Base-by-base conservation (phyloP, 139 green algal genomes). In the Coccomyxa sp. region DNA sequence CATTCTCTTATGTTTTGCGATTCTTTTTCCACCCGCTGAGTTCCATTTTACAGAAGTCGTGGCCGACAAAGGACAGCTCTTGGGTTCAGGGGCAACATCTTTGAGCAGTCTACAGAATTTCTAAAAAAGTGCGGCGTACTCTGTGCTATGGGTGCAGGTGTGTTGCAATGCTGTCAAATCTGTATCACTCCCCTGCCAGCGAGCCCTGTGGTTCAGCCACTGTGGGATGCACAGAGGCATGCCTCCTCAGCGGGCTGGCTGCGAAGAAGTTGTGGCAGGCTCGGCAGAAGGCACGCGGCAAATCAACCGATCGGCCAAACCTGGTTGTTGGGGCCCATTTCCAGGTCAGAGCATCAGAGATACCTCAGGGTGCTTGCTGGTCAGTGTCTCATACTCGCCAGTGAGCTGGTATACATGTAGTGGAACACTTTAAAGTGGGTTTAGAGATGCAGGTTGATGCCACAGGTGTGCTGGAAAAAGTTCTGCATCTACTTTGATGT, bases 251-350 rank as follows among this genome's bases (percentile, higher is more conserved):
- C 17, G 89, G 84, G 13, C 85, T 94, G 83, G 86, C 88, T 66
- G 32, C 93, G 79, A 93, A 93, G 87, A 90, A 87, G 77, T 74
- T 80, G 14, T 95, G 92, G 92, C 63, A 88, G 79, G 82, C 84
- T 14, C n/a, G 68, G 16, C 87, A 83, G 17, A 76, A 81, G 74
- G 85, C 80, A 7, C 60, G 77, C 32, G 88, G 88, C 38, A 79
- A 88, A 68, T 58, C 83, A 58, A 82, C 85, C 13, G 67, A 81
- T 68, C 88, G 85, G 63, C 92, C 92, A 59, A 95, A 95, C 85
- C 74, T 95, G 59, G 84, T 94, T 14, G 88, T 92, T 84, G 80
- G 83, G 1, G 82, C 77, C 57, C 32, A 88, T 7, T 81, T 84
- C 30, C 91, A 94, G 16, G 88, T 93, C 87, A 80, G 23, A 76